phyloP scores from a whole-genome alignment of 192 early-diverging fungal species.

The Gigaspora rosea region DNA sequence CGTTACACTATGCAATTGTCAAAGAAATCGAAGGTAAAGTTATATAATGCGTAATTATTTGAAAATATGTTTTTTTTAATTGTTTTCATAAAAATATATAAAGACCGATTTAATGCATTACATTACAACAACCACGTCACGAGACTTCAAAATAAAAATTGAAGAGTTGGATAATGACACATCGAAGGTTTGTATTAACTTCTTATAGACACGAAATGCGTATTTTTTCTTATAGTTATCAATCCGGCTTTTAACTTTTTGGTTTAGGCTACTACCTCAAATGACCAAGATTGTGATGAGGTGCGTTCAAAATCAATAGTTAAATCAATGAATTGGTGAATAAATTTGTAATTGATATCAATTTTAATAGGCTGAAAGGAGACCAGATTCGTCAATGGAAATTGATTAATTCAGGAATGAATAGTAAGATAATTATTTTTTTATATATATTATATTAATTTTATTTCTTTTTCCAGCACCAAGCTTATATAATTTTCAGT shows the following conservation, averaged over 20 bases:
- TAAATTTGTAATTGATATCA: background rate
- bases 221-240: no score
- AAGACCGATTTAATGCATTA: conserved; percentile 67
- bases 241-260: no score
- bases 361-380: background rate
- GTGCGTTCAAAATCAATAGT: background rate
- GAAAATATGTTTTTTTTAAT: conserved; percentile 14
- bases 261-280: no score
- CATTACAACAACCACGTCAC: conserved; percentile 74
- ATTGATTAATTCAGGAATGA: no score
- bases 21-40: conserved; percentile 65
- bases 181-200: background rate
- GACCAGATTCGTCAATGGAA: background rate
- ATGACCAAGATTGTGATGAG: background rate
- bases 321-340: background rate
- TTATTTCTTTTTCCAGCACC: no score
- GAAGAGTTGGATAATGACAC: conserved; percentile 42
- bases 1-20: conserved; percentile 68
- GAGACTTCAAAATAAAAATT: conserved; percentile 75
- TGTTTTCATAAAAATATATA: no score
- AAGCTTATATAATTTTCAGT: no score
- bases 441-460: no score
- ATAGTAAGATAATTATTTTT: no score
- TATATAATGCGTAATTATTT: background rate
- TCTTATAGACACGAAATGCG: no score